These are phyloP conservation scores for Penicillium sp. DNA, from an alignment of 2,329 filamentous ascomycete species.

Conservation along the genomic window DNA sequence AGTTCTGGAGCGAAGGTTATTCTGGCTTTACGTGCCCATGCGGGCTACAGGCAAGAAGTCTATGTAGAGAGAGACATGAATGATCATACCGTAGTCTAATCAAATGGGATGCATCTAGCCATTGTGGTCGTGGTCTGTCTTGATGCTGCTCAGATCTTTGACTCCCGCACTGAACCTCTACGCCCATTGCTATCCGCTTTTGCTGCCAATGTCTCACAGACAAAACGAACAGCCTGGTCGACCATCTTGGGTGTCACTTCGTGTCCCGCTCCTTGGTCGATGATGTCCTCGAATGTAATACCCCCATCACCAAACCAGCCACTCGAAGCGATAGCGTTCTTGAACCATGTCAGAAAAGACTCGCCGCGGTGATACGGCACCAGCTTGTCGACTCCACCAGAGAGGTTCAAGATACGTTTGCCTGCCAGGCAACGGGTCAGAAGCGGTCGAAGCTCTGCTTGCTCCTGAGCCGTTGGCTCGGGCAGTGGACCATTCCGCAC, in stretches of 20 bases:
- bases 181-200: constrained; percentile 15
- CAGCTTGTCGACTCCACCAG: constrained; percentile 54
- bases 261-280: constrained; percentile 54
- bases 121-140: no score
- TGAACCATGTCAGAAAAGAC: constrained; percentile 53
- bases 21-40: no score
- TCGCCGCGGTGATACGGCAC: constrained; percentile 55
- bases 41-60: no score
- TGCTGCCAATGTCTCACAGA: constrained; percentile 40
- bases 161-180: constrained; percentile 31
- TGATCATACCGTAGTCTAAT: no score
- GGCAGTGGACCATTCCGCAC: constrained; percentile 31
- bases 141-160: constrained; percentile 28
- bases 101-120: no score
- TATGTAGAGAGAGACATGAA: no score
- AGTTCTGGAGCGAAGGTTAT: no score
- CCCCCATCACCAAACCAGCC: constrained; percentile 49
- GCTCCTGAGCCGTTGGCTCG: constrained; percentile 41
- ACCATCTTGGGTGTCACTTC: constrained; percentile 55
- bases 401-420: constrained; percentile 51
- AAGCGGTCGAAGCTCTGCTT: constrained; percentile 39
- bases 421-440: constrained; percentile 43
- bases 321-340: constrained; percentile 37
- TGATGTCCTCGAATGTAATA: constrained; percentile 51
- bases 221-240: constrained; percentile 50